A percentile compares a stretch with the other conserved stretches of the same genome.
Evolutionary conservation across 768 basidiomycete species (phyloP).

Genomic region (Hysterangium stoloniferum): DNA sequence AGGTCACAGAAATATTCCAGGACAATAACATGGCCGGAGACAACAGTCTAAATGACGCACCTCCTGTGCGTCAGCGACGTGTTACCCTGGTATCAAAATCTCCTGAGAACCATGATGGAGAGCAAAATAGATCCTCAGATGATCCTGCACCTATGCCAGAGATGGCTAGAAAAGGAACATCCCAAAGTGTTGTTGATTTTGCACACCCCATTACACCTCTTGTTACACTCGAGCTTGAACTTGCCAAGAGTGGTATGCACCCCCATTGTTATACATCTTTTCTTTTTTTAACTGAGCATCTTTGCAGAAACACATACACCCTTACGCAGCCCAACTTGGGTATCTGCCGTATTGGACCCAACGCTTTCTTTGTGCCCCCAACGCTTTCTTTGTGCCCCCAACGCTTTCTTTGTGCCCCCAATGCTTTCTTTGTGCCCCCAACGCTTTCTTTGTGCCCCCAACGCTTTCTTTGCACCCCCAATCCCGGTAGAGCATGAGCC

Average conservation of each 20-base stretch:
- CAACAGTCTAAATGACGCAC: constrained; percentile 23
- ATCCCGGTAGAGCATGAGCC: constrained; percentile 10
- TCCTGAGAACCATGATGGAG: constrained; percentile 31
- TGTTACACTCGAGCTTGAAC: constrained; percentile 54
- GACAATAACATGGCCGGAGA: constrained; percentile 34
- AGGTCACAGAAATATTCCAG: constrained; percentile 64
- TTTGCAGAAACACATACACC: constrained; percentile 26
- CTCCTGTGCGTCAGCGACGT: constrained; percentile 32
- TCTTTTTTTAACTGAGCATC: too few relatives aligned
- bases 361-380: too few relatives aligned
- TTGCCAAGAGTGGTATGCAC: constrained; percentile 36
- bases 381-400: too few relatives aligned
- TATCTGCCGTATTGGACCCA: constrained; percentile 65
- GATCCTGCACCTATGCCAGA: constrained; percentile 50
- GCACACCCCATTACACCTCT: constrained; percentile 62
- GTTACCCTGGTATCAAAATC: constrained; percentile 66
- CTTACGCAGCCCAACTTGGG: constrained; percentile 33
- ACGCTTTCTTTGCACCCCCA: too few relatives aligned
- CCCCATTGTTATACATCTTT: too few relatives aligned
- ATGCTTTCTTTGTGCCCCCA: too few relatives aligned
- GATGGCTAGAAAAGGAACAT: constrained; percentile 54
- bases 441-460: constrained; percentile 57
- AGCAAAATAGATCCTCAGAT: constrained; percentile 25
- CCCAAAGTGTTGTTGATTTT: constrained; percentile 49
- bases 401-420: too few relatives aligned